A percentile compares a stretch with the other conserved stretches of the same genome.
Evolutionary conservation across 768 basidiomycete species (phyloP).

Genomic region (Serendipita sp.): DNA sequence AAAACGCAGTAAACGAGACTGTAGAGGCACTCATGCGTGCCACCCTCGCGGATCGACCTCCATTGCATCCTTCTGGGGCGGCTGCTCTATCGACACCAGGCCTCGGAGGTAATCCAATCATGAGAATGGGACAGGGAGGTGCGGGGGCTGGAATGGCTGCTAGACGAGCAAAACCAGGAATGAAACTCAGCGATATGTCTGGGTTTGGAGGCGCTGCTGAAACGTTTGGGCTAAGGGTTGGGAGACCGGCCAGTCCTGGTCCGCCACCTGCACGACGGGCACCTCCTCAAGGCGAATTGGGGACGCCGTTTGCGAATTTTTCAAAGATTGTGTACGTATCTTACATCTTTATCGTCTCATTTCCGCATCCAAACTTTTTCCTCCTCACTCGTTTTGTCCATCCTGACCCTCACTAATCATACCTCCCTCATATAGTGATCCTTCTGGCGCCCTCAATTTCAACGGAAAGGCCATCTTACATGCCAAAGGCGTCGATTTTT

Average conservation of each 20-base stretch:
- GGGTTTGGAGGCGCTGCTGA: slow-evolving; percentile 37
- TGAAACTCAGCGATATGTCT: slow-evolving; percentile 47
- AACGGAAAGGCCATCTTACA: slow-evolving; percentile 84
- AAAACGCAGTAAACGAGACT: slow-evolving; percentile 25
- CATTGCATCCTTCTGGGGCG: not conserved
- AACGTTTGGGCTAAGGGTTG: slow-evolving; percentile 55
- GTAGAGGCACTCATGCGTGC: slow-evolving; percentile 25
- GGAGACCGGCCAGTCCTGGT: slow-evolving; percentile 34
- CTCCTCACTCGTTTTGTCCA: slow-evolving; percentile 7
- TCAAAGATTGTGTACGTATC: slow-evolving; percentile 75
- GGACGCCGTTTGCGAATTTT: slow-evolving; percentile 82
- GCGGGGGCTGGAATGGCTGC: slow-evolving; percentile 21
- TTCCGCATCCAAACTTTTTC: not conserved
- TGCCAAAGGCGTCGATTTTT: slow-evolving; percentile 77
- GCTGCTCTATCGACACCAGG: slow-evolving; percentile 7
- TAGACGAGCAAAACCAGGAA: slow-evolving; percentile 34
- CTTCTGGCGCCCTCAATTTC: slow-evolving; percentile 90
- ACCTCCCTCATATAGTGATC: slow-evolving; percentile 45
- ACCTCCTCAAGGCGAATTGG: slow-evolving; percentile 24
- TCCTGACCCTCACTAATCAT: not conserved
- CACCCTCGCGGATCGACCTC: slow-evolving; percentile 16
- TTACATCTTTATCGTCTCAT: slow-evolving; percentile 9
- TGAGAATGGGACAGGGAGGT: slow-evolving; percentile 17
- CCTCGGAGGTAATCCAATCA: slow-evolving; percentile 7
- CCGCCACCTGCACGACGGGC: slow-evolving; percentile 11